Base-by-base conservation (phyloP, 371 early-diverging fungal genomes). In the Umbelopsis sp. region DNA sequence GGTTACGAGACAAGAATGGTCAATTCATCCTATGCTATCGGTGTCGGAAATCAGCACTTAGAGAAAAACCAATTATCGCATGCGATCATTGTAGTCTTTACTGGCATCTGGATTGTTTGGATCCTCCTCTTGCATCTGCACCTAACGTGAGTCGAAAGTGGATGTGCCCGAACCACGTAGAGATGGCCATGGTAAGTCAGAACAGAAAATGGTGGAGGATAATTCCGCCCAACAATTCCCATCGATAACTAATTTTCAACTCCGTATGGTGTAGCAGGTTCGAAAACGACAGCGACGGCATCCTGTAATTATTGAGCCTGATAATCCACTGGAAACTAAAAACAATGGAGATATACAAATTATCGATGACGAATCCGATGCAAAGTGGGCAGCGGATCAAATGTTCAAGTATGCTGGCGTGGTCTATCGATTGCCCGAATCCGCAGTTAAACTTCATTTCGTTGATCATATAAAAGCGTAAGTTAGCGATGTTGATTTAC, bases 121-220 rank as follows among this genome's bases (percentile, higher is more conserved):
- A 82, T 63, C 95, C 92, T 24, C 93, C 94, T 18, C 74, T 92
- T 70, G 77, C 89, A 11, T 70, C 75, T 10, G 76, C 89, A 24
- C 94, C 94, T 20, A 86, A 83, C 72, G 63, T 81, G 10, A 72
- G 74, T 35, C 78, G 77, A 38, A 87, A 86, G 67, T 96, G 96
- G 96, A 93, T 89, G 89, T 96, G 96, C 74, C 96, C 96, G 5
- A 89, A 86, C 66, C 96, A 96, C 75, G 89, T 80, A n/a, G 94
- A 95, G 53, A 86, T 89, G 52, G 76, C 79, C 4, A 70, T 87
- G 74, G 79, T 77, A 77, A 53, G 68, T 29, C 50, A 41, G 18
- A 35, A 1, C n/a, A 7, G 7, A n/a, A 7, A 10, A 48, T 14
- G 5, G 1, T 9, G 11, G 6, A 32, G 4, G 24, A 25, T 25